A percentile compares a stretch with the other conserved stretches of the same genome.
phyloP scores from a whole-genome alignment of 2,329 filamentous ascomycete genomes.

The Stagonosporopsis chrysanthemi region DNA sequence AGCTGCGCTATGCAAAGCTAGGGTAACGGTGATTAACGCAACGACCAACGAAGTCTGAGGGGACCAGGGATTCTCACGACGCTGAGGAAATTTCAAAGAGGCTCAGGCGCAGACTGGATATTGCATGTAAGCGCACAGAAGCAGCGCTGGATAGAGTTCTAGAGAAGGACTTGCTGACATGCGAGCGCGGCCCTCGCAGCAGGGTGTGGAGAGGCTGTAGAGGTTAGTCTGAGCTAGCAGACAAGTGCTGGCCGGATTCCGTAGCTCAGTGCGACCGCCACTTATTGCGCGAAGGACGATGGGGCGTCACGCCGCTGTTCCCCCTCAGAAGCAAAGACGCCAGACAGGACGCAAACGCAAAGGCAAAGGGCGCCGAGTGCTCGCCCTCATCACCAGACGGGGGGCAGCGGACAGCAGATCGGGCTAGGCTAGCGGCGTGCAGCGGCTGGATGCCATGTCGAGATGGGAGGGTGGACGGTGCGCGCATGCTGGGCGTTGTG shows the following conservation, averaged over 20 bases:
- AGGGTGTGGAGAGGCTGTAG: conserved; percentile 5
- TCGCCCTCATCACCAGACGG: conserved; percentile 22
- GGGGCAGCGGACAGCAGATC: conserved; percentile 17
- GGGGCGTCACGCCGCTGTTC: too few species aligned
- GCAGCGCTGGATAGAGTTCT: neutral
- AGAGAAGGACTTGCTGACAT: neutral
- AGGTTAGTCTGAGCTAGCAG: conserved; percentile 9
- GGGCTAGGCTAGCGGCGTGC: conserved; percentile 23
- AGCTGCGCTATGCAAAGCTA: conserved; percentile 20
- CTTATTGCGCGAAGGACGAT: neutral
- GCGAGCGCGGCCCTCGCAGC: neutral
- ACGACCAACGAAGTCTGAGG: conserved; percentile 12
- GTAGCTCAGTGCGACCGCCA: conserved; percentile 14
- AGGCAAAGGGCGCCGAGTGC: conserved; percentile 7
- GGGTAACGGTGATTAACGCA: conserved; percentile 19
- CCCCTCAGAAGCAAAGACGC: neutral
- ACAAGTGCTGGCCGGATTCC: conserved; percentile 7
- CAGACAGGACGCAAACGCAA: neutral
- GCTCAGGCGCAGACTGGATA: neutral
- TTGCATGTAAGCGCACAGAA: neutral
- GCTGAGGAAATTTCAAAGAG: neutral
- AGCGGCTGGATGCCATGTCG: conserved; percentile 13
- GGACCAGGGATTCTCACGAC: neutral
- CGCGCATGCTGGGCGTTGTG: conserved; percentile 8
- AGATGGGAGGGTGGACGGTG: conserved; percentile 13